Evolutionary conservation across 345 rosid species (phyloP).

Genomic region (Capsella bursapastoris): DNA sequence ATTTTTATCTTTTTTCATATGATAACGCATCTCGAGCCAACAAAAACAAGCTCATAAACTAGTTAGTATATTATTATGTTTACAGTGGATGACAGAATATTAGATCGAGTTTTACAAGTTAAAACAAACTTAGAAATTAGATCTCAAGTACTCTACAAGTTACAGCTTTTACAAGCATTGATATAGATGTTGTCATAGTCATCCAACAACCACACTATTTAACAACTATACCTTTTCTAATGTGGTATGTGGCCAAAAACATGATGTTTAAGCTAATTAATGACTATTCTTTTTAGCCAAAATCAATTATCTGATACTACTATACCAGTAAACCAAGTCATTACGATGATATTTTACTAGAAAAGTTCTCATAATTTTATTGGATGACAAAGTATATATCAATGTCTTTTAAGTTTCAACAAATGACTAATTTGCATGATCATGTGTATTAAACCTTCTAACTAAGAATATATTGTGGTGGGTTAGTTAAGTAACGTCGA

Average conservation of each 20-base stretch:
- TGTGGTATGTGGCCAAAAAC: too few relatives aligned
- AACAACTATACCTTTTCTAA: too few relatives aligned
- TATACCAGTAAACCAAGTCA: background rate
- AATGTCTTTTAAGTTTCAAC: too few relatives aligned
- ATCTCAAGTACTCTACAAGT: constrained; percentile 38
- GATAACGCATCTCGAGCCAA: constrained; percentile 23
- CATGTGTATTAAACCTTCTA: too few relatives aligned
- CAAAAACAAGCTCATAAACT: constrained; percentile 11
- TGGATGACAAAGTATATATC: background rate
- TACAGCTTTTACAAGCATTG: constrained; percentile 8
- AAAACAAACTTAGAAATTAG: background rate
- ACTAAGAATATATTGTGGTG: too few relatives aligned
- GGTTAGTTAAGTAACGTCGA: too few relatives aligned
- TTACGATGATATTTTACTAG: background rate
- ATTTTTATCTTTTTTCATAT: background rate
- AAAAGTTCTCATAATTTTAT: background rate
- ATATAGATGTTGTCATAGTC: constrained; percentile 2
- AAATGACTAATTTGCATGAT: too few relatives aligned
- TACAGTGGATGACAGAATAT: constrained; percentile 33
- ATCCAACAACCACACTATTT: constrained; percentile 4
- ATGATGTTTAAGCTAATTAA: background rate
- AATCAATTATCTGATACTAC: background rate
- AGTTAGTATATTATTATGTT: background rate
- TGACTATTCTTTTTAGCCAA: constrained; percentile 3
- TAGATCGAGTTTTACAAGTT: constrained; percentile 26